Conservation (phyloP, 768 basidiomycete genomes). For the Mycena filopes region DNA sequence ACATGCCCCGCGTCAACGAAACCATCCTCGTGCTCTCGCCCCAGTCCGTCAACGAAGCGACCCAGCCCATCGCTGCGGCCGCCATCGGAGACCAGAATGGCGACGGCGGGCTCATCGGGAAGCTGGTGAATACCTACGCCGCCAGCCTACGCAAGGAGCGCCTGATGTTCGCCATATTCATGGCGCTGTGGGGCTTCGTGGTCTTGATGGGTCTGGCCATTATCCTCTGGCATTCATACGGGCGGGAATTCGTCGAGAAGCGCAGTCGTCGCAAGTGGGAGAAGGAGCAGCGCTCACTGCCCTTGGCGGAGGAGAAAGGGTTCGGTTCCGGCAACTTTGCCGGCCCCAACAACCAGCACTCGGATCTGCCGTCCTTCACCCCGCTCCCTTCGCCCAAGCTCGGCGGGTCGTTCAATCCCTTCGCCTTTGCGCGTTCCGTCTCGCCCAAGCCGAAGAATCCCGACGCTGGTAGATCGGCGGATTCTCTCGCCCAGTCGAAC, state of each 20-base stretch:
- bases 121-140: conserved; percentile 79
- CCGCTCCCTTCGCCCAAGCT: conserved; percentile 23
- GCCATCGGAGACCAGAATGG: conserved; percentile 72
- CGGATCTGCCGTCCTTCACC: conserved; percentile 21
- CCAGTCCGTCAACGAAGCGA: conserved; percentile 74
- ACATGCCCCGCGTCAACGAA: conserved; percentile 83
- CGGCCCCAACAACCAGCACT: conserved; percentile 14
- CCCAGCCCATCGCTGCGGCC: conserved; percentile 83
- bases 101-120: conserved; percentile 73
- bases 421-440: conserved; percentile 19
- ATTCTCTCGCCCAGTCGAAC: conserved; percentile 20
- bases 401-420: conserved; percentile 28
- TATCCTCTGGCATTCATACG: conserved; percentile 80
- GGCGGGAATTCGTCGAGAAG: conserved; percentile 56
- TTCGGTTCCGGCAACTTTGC: conserved; percentile 44
- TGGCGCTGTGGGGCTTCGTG: conserved; percentile 86
- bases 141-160: conserved; percentile 81
- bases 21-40: conserved; percentile 83
- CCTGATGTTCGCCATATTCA: conserved; percentile 84
- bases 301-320: conserved; percentile 50
- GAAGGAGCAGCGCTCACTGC: conserved; percentile 54
- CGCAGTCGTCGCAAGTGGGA: conserved; percentile 62
- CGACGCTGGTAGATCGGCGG: conserved; percentile 1
- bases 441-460: conserved; percentile 21
- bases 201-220: conserved; percentile 80